Conservation (phyloP, 1,139 yeast genomes). For the Hyphopichia buzzinii region DNA sequence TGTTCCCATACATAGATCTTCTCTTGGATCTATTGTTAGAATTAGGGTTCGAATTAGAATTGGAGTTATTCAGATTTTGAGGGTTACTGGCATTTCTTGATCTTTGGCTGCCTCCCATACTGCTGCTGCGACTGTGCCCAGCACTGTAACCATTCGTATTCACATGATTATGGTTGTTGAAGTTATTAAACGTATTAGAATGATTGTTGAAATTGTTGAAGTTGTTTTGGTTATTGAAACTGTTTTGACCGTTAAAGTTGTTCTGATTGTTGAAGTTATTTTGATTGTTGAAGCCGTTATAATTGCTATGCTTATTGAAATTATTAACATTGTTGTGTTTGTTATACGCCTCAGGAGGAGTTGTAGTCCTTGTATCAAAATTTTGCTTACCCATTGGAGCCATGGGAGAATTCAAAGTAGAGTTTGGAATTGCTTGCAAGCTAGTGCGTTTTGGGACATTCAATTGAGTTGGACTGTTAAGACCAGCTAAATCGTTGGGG, state of each 20-base stretch:
- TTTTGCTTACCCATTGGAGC: constrained; percentile 6
- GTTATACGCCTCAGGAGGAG: constrained; percentile 21
- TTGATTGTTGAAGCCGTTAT: constrained; percentile 5
- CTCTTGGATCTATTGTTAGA: constrained; percentile 18
- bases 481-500: constrained; percentile 17
- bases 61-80: constrained; percentile 4
- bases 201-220: constrained; percentile 1
- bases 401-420: constrained; percentile 7
- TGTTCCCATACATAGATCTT: constrained; percentile 17
- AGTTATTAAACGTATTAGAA: background rate
- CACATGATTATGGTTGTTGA: constrained; percentile 8
- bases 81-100: constrained; percentile 7
- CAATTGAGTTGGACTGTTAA: constrained; percentile 19
- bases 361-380: constrained; percentile 22
- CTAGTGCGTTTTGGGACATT: constrained; percentile 20
- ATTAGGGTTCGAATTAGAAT: constrained; percentile 13
- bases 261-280: constrained; percentile 1
- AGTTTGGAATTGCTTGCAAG: constrained; percentile 5
- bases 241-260: background rate
- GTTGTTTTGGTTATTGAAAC: background rate
- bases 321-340: constrained; percentile 8
- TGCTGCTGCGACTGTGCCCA: constrained; percentile 3
- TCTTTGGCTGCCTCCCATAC: constrained; percentile 3
- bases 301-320: constrained; percentile 6
- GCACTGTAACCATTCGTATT: background rate